Evolutionary conservation across 2,329 filamentous ascomycete genomes (phyloP).

Genomic region (Penicillium sp.): DNA sequence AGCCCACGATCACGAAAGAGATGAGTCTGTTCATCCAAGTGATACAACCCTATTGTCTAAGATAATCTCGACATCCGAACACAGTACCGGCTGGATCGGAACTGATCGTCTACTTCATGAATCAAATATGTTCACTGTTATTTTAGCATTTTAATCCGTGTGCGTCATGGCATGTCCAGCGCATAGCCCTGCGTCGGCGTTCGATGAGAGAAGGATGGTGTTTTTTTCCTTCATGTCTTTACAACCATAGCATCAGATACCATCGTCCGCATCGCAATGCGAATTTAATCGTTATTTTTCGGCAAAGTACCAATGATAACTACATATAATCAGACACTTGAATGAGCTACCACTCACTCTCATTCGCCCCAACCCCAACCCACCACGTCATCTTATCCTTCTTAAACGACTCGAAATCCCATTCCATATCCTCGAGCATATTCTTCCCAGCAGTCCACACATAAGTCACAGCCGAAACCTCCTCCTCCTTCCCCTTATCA

Average conservation of each 20-base stretch:
- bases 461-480: conserved; percentile 62
- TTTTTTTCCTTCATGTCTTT: background rate
- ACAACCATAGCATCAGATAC: conserved; percentile 24
- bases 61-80: background rate
- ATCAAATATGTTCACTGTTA: background rate
- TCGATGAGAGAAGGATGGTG: background rate
- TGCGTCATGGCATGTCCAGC: background rate
- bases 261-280: conserved; percentile 16
- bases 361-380: conserved; percentile 52
- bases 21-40: background rate
- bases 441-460: conserved; percentile 55
- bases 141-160: background rate
- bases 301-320: background rate
- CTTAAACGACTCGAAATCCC: conserved; percentile 85
- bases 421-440: conserved; percentile 69
- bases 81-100: background rate
- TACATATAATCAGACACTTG: background rate
- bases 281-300: background rate
- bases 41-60: background rate
- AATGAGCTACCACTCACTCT: conserved; percentile 42
- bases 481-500: conserved; percentile 40
- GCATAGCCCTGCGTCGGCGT: background rate
- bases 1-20: conserved; percentile 3
- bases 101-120: background rate
- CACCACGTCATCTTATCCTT: conserved; percentile 68